phyloP scores from a whole-genome alignment of 768 basidiomycete genomes.

The Phlegmacium glaucopus region DNA sequence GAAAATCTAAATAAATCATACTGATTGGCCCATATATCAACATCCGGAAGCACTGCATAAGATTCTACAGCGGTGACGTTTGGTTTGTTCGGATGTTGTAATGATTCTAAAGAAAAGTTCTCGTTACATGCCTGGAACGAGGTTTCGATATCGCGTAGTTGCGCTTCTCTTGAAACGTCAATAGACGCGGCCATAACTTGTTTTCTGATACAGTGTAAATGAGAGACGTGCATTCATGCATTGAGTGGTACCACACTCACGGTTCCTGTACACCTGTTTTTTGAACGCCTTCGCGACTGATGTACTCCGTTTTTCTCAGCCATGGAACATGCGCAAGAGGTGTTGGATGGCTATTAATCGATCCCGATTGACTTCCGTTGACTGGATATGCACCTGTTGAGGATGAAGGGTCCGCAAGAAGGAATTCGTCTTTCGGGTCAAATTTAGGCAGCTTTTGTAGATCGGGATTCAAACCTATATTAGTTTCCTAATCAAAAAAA shows the following conservation, averaged over 20 bases:
- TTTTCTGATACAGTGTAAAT: conserved; percentile 36
- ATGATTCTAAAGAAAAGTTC: conserved; percentile 49
- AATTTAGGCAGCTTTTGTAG: conserved; percentile 52
- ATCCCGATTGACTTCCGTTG: conserved; percentile 28
- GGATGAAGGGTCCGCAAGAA: conserved; percentile 65
- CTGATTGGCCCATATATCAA: conserved; percentile 84
- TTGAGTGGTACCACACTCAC: conserved; percentile 35
- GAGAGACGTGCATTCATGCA: not conserved
- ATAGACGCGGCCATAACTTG: conserved; percentile 44
- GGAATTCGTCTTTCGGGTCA: conserved; percentile 73
- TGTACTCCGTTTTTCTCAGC: conserved; percentile 91
- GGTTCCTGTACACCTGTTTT: conserved; percentile 44
- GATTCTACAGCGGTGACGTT: conserved; percentile 73
- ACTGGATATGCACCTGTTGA: conserved; percentile 41
- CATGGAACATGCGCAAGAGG: conserved; percentile 75
- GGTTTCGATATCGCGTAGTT: conserved; percentile 74
- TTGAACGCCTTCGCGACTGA: conserved; percentile 57
- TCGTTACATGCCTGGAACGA: conserved; percentile 67
- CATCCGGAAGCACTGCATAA: conserved; percentile 81
- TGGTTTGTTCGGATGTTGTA: conserved; percentile 80
- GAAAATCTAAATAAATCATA: conserved; percentile 86
- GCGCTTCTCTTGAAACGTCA: conserved; percentile 72
- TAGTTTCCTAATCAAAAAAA: not conserved
- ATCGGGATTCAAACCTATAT: conserved; percentile 60
- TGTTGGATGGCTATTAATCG: conserved; percentile 37